Evolutionary conservation across 23 red algal genomes (phyloP), one percentile per base, ranked within the genome.

Genomic region (Gracilaria domingensis): DNA sequence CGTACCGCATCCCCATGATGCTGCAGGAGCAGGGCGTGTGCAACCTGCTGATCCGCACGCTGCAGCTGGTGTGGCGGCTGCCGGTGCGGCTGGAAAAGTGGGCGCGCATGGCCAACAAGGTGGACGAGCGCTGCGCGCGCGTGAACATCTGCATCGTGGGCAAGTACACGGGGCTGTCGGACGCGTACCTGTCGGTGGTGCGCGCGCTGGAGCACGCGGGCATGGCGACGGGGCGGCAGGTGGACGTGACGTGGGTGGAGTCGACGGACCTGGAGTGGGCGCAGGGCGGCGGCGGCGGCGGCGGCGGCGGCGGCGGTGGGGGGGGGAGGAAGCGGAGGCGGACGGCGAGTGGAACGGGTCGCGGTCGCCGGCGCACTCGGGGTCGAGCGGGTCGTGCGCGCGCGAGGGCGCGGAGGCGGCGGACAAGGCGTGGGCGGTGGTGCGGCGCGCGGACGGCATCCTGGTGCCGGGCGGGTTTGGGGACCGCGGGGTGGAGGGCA

Each of bases 391-490:
- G 1, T 85, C 83, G 38, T 33, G 40, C 7, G 65, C 50, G 17
- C 35, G 50, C 12, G 26, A 16, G n/a, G 9, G 33, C 20, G 35
- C 20, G 1, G 34, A 73, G 34, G 38, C 7, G 2, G 21, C 12
- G 35, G 89, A 90, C 1, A 50, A 72, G 36, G 97, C 97, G 25
- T 99, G 97, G 97, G 85, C 64, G 33, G 26, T 54, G 75, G 12
- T 99, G 9, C 32, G 26, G 1, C 24, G n/a, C 30, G 92, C 93
- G 38, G 91, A 99, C 83, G 97, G 97, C 16, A 91, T 99, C 34
- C 57, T 99, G 70, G 93, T 99, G 48, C 97, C 97, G 7, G 97
- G 97, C 47, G 97, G 97, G 34, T 99, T 99, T 92, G 97, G 97
- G 0, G 80, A 91, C 65, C 93, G 97, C 8, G 97, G 97, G 21